Conservation (phyloP, 768 basidiomycete genomes). For the Pholiota molesta region DNA sequence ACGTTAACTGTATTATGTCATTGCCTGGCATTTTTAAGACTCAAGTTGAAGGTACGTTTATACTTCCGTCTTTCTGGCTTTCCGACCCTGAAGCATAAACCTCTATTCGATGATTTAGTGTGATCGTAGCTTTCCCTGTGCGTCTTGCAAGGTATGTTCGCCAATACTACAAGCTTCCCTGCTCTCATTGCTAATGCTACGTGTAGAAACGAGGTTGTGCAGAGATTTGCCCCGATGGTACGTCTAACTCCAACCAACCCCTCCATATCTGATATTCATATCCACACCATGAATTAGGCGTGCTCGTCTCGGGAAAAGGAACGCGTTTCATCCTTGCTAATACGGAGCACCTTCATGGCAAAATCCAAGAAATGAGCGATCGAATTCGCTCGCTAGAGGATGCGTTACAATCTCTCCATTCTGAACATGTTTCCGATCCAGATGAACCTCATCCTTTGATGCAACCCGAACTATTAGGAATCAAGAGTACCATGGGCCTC, state of each 20-base stretch:
- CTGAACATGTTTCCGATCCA: slow-evolving; percentile 29
- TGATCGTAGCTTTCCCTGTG: slow-evolving; percentile 54
- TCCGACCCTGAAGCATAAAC: slow-evolving; percentile 5
- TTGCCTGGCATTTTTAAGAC: slow-evolving; percentile 27
- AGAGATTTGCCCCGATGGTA: slow-evolving; percentile 68
- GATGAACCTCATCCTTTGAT: slow-evolving; percentile 51
- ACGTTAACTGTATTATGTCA: slow-evolving; percentile 11
- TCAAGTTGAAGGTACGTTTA: slow-evolving; percentile 59
- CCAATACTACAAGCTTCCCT: background rate
- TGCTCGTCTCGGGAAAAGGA: slow-evolving; percentile 67
- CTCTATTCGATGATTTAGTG: slow-evolving; percentile 36
- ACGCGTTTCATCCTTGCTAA: slow-evolving; percentile 71
- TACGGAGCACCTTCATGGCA: slow-evolving; percentile 64
- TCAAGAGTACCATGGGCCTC: slow-evolving; percentile 60
- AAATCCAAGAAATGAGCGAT: slow-evolving; percentile 69
- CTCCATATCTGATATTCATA: background rate
- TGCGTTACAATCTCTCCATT: slow-evolving; percentile 42
- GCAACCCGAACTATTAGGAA: slow-evolving; percentile 45
- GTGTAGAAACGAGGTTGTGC: slow-evolving; percentile 62
- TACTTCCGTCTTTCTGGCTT: background rate
- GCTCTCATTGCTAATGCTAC: slow-evolving; percentile 17
- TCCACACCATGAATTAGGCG: slow-evolving; percentile 40
- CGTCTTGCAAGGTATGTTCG: slow-evolving; percentile 40
- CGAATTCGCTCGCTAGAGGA: slow-evolving; percentile 66
- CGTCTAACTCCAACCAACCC: slow-evolving; percentile 5